Evolutionary conservation across 441 rosid genomes (phyloP).

Genomic region (Bocquillonia castaneifolia): DNA sequence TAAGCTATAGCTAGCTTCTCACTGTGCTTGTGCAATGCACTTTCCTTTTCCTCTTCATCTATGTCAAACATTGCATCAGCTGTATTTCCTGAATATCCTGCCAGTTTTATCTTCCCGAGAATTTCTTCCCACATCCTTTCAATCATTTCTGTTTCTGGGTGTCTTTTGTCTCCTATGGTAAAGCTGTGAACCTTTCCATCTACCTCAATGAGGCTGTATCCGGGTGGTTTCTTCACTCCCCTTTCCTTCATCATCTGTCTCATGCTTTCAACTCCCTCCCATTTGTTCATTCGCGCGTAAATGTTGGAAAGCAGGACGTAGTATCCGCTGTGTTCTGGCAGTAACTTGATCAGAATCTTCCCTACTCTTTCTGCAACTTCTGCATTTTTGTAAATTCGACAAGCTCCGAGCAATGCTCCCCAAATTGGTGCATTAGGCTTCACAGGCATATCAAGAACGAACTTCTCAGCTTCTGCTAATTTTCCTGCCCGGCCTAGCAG

Average conservation of each 20-base stretch:
- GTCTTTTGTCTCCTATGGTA: conserved; percentile 52
- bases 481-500: conserved; percentile 72
- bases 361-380: conserved; percentile 64
- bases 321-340: conserved; percentile 69
- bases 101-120: conserved; percentile 44
- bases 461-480: conserved; percentile 55
- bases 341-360: conserved; percentile 45
- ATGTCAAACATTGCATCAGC: conserved; percentile 50
- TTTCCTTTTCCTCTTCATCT: conserved; percentile 66
- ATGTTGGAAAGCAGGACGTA: conserved; percentile 68
- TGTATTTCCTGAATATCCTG: conserved; percentile 57
- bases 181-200: conserved; percentile 55
- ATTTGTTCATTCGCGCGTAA: conserved; percentile 44
- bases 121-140: conserved; percentile 38
- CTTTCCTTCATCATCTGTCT: conserved; percentile 62
- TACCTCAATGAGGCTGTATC: conserved; percentile 58
- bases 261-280: conserved; percentile 39
- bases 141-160: conserved; percentile 50
- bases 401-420: conserved; percentile 74
- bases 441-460: conserved; percentile 50
- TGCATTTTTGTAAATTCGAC: conserved; percentile 53
- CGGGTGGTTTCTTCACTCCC: conserved; percentile 62
- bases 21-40: conserved; percentile 49
- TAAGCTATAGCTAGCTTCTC: conserved; percentile 64
- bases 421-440: conserved; percentile 60